Base-by-base conservation (phyloP, 202 grass and related monocot species). In the Zizania palustris region DNA sequence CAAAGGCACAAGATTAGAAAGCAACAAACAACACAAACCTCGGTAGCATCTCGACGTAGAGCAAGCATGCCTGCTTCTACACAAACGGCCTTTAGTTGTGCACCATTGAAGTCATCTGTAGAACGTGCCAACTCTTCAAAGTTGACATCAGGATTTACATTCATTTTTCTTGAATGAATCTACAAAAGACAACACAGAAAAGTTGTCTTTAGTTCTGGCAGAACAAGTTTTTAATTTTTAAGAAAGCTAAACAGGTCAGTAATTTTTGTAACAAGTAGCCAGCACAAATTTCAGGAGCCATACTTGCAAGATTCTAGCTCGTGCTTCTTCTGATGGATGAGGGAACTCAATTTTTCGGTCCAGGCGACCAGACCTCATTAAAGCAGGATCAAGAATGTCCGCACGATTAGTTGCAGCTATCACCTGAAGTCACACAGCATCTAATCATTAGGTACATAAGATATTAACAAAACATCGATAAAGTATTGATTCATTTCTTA, bases 111-210 rank as follows among this genome's bases (percentile, higher is more conserved):
- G 79, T 92, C 89, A 58, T 98, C 91, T 6, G 95, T 98, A 35
- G 85, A 88, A 5, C 91, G 85, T 3, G 95, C 91, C 80, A 98
- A 40, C 89, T 94, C 95, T 79, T 98, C 91, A 11, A 98, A 98
- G 80, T 98, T 98, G 5, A 98, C 91, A 73, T 98, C 95, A 35
- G 89, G 91, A 55, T 94, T 67, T 12, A 98, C 91, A 65, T 91
- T 97, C 93, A 97, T 97, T 80, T 91, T 97, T 69, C 91, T 93
- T 2, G 91, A 90, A 64, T 97, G 93, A 34, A 97, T 97, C 93
- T 97, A 57, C 45, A 84, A 63, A 55, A 49, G 8, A 56, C 0
- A 40, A 34, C 36, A 76, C 13, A 67, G 28, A 83, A 73, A 76
- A 21, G 3, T 4, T 62, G 43, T 21, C 48, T 74, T 76, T 20